Evolutionary conservation across 2,329 filamentous ascomycete species (phyloP).

Genomic region (Pochonia chlamydosporia): DNA sequence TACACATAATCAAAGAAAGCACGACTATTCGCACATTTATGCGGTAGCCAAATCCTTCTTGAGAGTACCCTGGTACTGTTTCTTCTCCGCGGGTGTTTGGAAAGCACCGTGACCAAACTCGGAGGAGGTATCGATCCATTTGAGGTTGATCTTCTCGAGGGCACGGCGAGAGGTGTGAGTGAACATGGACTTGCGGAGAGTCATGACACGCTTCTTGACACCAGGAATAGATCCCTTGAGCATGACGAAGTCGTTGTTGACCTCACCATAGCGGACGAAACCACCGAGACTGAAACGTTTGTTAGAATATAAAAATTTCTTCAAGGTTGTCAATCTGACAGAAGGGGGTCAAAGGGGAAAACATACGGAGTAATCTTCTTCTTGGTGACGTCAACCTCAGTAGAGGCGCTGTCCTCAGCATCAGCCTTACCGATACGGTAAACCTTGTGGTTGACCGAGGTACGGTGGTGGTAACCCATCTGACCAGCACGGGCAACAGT

Average conservation of each 20-base stretch:
- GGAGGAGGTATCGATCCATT: slow-evolving; percentile 99
- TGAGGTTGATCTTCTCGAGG: slow-evolving; percentile 98
- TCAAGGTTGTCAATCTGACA: no score
- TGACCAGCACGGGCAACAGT: slow-evolving; percentile 99
- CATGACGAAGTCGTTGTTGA: slow-evolving; percentile 98
- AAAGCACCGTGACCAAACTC: slow-evolving; percentile 99
- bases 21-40: slow-evolving; percentile 31
- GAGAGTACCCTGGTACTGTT: slow-evolving; percentile 93
- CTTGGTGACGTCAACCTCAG: slow-evolving; percentile 95
- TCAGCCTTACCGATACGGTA: slow-evolving; percentile 95
- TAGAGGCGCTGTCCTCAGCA: slow-evolving; percentile 88
- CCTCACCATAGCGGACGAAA: slow-evolving; percentile 97
- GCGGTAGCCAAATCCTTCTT: slow-evolving; percentile 80
- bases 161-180: slow-evolving; percentile 91
- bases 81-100: slow-evolving; percentile 98
- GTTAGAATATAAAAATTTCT: neutral
- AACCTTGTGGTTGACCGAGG: slow-evolving; percentile 99
- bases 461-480: slow-evolving; percentile 99
- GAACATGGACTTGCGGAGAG: slow-evolving; percentile 98
- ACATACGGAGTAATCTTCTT: slow-evolving; percentile 99
- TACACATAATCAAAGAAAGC: slow-evolving; percentile 21
- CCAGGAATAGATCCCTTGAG: slow-evolving; percentile 97
- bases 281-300: slow-evolving; percentile 72
- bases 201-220: slow-evolving; percentile 99
- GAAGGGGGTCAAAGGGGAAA: neutral